phyloP scores from a whole-genome alignment of 2,329 filamentous ascomycete genomes.

The Calonectria hawksworthii region DNA sequence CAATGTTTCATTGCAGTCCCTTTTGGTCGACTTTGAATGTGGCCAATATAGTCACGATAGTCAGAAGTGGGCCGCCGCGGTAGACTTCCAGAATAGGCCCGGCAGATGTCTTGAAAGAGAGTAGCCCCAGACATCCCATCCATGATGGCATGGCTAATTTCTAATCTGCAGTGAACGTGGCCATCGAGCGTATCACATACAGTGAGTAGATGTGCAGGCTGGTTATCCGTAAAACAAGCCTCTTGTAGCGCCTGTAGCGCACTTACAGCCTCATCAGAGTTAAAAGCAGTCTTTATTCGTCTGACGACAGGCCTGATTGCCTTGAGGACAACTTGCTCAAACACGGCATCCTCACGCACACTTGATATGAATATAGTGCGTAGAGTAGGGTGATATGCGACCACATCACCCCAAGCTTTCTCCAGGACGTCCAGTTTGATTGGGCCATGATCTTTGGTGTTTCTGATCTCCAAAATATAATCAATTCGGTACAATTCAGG shows the following conservation, averaged over 20 bases:
- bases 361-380: slow-evolving; percentile 11
- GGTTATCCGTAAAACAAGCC: not conserved
- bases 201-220: not conserved
- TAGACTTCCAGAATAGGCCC: not conserved
- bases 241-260: not conserved
- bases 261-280: not conserved
- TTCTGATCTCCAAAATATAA: slow-evolving; percentile 2
- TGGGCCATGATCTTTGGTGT: not conserved
- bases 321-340: slow-evolving; percentile 11
- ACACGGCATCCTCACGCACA: slow-evolving; percentile 2
- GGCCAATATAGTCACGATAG: not conserved
- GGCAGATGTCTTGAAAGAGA: not conserved
- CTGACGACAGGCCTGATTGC: not conserved
- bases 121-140: slow-evolving; percentile 39
- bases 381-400: not conserved
- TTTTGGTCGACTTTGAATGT: slow-evolving; percentile 2
- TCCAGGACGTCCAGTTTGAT: not conserved
- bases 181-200: not conserved
- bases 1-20: not conserved
- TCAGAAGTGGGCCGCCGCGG: not conserved
- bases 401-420: not conserved
- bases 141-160: slow-evolving; percentile 41
- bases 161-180: slow-evolving; percentile 19
- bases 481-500: slow-evolving; percentile 6
- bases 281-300: not conserved